Percentiles rank a stretch among this genome's conserved stretches.
Conservation (phyloP, 352 stramenopile species). For the Albugo laibachii region DNA sequence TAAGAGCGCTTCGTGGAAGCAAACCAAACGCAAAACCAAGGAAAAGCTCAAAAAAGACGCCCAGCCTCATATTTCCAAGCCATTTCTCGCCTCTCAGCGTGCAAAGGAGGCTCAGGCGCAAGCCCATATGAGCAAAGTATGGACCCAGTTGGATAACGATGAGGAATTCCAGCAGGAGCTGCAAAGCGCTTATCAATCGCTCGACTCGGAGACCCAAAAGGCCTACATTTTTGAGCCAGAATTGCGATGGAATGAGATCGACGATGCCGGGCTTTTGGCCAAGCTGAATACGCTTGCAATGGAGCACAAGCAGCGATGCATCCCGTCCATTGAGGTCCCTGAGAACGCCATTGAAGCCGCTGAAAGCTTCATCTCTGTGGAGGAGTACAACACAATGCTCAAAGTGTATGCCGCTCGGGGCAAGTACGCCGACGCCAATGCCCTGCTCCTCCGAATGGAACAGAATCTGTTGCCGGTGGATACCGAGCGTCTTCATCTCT, state of each 20-base stretch:
- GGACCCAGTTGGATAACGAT: background rate
- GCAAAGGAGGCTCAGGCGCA: too few relatives aligned
- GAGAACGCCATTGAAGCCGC: too few relatives aligned
- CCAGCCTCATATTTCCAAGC: constrained; percentile 12
- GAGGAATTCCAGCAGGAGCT: background rate
- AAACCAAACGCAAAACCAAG: constrained; percentile 32
- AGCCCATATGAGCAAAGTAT: too few relatives aligned
- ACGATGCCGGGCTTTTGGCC: constrained; percentile 2
- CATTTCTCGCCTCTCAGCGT: constrained; percentile 29
- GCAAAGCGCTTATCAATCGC: too few relatives aligned
- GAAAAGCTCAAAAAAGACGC: constrained; percentile 47
- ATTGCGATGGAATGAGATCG: constrained; percentile 2
- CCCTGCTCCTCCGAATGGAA: constrained; percentile 53
- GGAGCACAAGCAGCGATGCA: too few relatives aligned
- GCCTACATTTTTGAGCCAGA: background rate
- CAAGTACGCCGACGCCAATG: constrained; percentile 30
- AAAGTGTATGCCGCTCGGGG: constrained; percentile 52
- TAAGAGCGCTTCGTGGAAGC: constrained; percentile 31
- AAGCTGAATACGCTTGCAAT: background rate
- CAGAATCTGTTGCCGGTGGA: constrained; percentile 18
- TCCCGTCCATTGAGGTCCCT: too few relatives aligned
- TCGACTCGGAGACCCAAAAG: too few relatives aligned
- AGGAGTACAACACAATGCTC: constrained; percentile 63
- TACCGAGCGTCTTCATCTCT: background rate
- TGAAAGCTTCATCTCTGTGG: constrained; percentile 6